Conservation (phyloP, 2,329 filamentous ascomycete species). For the Daldinia sp. region DNA sequence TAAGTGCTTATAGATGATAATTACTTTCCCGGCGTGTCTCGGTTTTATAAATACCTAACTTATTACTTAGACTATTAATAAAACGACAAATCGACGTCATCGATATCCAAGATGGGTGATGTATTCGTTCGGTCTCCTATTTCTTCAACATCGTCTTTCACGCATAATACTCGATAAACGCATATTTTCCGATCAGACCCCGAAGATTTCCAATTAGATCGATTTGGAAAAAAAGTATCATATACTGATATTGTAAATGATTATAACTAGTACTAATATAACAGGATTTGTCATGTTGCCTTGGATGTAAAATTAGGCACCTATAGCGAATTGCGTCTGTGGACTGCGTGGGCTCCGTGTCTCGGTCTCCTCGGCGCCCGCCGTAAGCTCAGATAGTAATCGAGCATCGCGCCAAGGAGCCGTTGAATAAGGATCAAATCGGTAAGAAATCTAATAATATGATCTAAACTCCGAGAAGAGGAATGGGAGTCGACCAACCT, state of each 20-base stretch:
- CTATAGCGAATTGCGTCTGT: background rate
- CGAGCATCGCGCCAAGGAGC: background rate
- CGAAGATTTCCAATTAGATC: no score
- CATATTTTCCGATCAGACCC: no score
- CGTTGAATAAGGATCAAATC: background rate
- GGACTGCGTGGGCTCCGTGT: background rate
- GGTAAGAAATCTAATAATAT: background rate
- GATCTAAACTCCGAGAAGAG: background rate
- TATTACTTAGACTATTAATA: no score
- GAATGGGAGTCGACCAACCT: background rate
- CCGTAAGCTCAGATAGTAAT: conserved; percentile 17
- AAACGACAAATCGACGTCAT: conserved; percentile 20
- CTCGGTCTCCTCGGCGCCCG: conserved; percentile 19
- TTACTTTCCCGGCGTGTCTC: no score
- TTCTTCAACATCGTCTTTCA: background rate
- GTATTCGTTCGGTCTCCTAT: background rate
- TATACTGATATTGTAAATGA: no score
- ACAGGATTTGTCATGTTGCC: background rate
- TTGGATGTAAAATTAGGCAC: background rate
- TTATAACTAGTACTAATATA: no score
- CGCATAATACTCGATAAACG: background rate
- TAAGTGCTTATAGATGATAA: no score
- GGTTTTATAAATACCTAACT: background rate
- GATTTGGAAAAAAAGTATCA: no score
- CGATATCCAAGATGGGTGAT: background rate